A percentile compares a stretch with the other conserved stretches of the same genome.
Evolutionary conservation across 2,329 filamentous ascomycete genomes (phyloP).

Genomic region (Ophiocordyceps camponoti-saundersi): DNA sequence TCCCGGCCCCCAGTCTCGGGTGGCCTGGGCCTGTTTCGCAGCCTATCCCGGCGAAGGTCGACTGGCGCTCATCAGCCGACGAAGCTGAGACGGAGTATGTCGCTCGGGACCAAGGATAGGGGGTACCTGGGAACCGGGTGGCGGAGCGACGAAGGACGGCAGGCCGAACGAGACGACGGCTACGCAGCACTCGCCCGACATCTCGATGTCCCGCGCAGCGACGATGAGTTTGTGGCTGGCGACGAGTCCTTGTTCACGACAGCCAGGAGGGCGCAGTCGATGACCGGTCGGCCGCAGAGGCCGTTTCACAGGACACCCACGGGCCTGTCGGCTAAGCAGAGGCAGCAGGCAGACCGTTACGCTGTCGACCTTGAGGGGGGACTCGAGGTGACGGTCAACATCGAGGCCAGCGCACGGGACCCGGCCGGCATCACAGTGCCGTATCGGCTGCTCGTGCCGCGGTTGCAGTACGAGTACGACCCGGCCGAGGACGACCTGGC

Average conservation of each 20-base stretch:
- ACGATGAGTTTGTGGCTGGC: constrained; percentile 35
- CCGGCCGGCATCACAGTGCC: constrained; percentile 76
- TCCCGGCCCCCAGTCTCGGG: constrained; percentile 32
- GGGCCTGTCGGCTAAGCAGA: constrained; percentile 44
- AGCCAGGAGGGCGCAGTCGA: constrained; percentile 13
- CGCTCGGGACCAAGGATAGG: constrained; percentile 31
- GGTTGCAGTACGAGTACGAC: constrained; percentile 44
- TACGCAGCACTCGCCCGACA: constrained; percentile 8
- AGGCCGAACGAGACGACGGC: constrained; percentile 23
- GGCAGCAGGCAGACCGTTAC: constrained; percentile 32
- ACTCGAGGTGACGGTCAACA: constrained; percentile 73
- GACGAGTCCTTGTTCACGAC: constrained; percentile 41
- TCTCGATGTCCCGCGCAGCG: constrained; percentile 9
- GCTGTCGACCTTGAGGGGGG: constrained; percentile 67
- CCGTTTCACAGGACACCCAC: constrained; percentile 56
- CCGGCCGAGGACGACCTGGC: constrained; percentile 19
- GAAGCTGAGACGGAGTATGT: constrained; percentile 40
- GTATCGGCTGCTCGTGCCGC: constrained; percentile 74
- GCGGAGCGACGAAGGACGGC: constrained; percentile 35
- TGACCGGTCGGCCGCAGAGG: constrained; percentile 9
- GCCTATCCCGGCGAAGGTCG: constrained; percentile 19
- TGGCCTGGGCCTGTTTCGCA: constrained; percentile 24
- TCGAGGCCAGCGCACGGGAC: constrained; percentile 74
- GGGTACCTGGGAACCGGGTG: constrained; percentile 24
- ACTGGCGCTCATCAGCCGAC: constrained; percentile 19